Base-by-base conservation (phyloP, 768 basidiomycete species). In the Rubroboletus pulcherrimus region DNA sequence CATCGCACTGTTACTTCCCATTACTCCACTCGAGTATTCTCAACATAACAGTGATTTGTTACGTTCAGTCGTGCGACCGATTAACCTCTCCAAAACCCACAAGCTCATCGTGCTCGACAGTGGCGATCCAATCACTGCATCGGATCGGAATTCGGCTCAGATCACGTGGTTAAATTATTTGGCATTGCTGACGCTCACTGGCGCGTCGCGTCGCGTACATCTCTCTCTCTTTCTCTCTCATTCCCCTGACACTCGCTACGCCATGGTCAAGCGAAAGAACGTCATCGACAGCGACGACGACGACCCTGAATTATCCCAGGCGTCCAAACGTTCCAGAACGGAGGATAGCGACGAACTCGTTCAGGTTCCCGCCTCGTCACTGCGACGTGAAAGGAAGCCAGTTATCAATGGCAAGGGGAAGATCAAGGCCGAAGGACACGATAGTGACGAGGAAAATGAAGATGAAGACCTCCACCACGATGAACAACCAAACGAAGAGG, bases 231-330 rank as follows among this genome's bases (percentile, higher is more conserved):
- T 2, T 35, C 42, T n/a, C 49, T 35, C 49, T 34, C 14, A 37
- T 42, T 21, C 19, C 38, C 38, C 46, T 44, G 17, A 21, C 58
- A 39, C 47, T 33, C 57, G 9, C 54, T 48, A 87, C 57, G 9
- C 54, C 49, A 87, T 86, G 85, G 71, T 75, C 9, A 87, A 86
- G 68, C 79, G 84, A 56, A 78, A 77, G 57, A 76, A 75, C 8
- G 55, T 62, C 2, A 65, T 63, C 24, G 74, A 78, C 52, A 78
- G 78, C 24, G 81, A 83, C 41, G 74, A 75, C 35, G 76, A 77
- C 1, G 57, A 57, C 3, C 63, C 60, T 0, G 51, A 59, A 5
- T 63, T 54, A 2, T 72, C 77, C 2, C 77, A 74, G 21, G 66
- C 62, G 0, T 73, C 74, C 8, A 81, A 81, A 63, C 78, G 80